phyloP scores from a whole-genome alignment of 345 rosid genomes.

The Psidium guajava region DNA sequence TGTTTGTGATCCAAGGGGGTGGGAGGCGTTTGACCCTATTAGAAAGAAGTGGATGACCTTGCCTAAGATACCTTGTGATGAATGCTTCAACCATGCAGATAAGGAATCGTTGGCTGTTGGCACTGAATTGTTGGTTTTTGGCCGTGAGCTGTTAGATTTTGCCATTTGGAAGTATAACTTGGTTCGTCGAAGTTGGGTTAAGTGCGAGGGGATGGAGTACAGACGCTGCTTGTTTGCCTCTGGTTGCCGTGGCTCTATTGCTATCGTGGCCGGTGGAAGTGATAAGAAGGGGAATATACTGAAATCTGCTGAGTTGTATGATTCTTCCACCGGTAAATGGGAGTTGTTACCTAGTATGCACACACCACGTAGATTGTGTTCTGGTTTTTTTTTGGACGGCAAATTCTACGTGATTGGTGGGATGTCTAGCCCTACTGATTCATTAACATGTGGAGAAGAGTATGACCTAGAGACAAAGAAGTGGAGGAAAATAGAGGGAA shows the following conservation, averaged over 20 bases:
- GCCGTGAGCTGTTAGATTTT: constrained; percentile 56
- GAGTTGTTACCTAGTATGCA: constrained; percentile 59
- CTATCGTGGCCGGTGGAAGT: constrained; percentile 68
- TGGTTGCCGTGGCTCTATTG: constrained; percentile 50
- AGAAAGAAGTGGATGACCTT: constrained; percentile 60
- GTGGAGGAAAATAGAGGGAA: constrained; percentile 60
- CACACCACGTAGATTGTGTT: constrained; percentile 61
- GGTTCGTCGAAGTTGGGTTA: constrained; percentile 43
- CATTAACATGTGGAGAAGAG: constrained; percentile 65
- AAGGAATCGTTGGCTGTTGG: constrained; percentile 80
- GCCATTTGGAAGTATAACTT: constrained; percentile 72
- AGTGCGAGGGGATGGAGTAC: constrained; percentile 58
- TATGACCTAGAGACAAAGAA: constrained; percentile 46
- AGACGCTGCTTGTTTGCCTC: constrained; percentile 80
- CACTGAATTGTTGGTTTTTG: constrained; percentile 62
- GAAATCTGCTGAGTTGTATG: constrained; percentile 60
- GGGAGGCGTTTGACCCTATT: constrained; percentile 60
- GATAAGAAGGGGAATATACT: constrained; percentile 48
- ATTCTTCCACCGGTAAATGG: constrained; percentile 57
- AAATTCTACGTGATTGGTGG: constrained; percentile 77
- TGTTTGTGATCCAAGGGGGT: constrained; percentile 72
- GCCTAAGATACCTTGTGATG: constrained; percentile 79
- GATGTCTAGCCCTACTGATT: constrained; percentile 49
- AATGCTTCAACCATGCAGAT: constrained; percentile 69
- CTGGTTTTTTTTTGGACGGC: constrained; percentile 79